Evolutionary conservation across 116 monocot species (phyloP).

Genomic region (Trichopus zeylanicus): DNA sequence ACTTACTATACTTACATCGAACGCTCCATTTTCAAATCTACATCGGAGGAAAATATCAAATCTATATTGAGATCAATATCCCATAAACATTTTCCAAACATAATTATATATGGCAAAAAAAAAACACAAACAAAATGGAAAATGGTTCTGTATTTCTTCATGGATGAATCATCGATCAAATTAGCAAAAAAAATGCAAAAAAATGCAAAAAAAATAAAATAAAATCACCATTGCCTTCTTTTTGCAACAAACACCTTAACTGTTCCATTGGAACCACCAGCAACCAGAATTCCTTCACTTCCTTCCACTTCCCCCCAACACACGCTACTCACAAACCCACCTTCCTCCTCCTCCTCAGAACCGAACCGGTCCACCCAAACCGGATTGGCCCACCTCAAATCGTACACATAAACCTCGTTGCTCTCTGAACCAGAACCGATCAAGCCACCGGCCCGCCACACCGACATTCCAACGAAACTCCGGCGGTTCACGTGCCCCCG

Average conservation of each 20-base stretch:
- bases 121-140: no score
- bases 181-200: no score
- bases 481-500: constrained; percentile 35
- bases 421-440: constrained; percentile 58
- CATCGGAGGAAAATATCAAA: no score
- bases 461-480: constrained; percentile 55
- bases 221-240: no score
- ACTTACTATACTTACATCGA: no score
- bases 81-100: no score
- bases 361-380: constrained; percentile 35
- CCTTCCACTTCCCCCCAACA: constrained; percentile 35
- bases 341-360: neutral
- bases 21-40: no score
- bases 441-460: constrained; percentile 33
- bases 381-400: constrained; percentile 42
- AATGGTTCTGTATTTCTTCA: no score
- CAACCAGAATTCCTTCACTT: constrained; percentile 34
- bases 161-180: no score
- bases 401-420: constrained; percentile 49
- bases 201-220: no score
- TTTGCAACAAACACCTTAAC: constrained; percentile 44
- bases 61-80: no score
- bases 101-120: no score
- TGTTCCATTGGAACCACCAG: constrained; percentile 59
- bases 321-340: constrained; percentile 44